Percentiles rank a stretch among this genome's conserved stretches.
Evolutionary conservation across 1,284 basidiomycete genomes (phyloP).

Genomic region (Mrakiaceae sp.): DNA sequence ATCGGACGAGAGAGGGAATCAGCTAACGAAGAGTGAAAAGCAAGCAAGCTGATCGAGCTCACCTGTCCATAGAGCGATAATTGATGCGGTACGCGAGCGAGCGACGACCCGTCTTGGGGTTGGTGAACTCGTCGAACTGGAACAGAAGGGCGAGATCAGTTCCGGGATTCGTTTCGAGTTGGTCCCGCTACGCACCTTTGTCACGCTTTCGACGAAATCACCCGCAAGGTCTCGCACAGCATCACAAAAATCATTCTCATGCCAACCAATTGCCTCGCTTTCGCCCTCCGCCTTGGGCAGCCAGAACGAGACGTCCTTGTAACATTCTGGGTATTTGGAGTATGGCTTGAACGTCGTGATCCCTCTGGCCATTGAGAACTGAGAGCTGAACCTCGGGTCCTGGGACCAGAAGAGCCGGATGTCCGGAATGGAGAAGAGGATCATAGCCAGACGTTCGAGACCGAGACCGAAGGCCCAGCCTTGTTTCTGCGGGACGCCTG

Average conservation of each 20-base stretch:
- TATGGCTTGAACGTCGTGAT: constrained; percentile 75
- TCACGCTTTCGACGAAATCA: constrained; percentile 83
- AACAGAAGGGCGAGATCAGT: background rate
- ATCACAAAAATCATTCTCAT: constrained; percentile 97
- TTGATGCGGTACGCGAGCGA: constrained; percentile 86
- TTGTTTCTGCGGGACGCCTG: constrained; percentile 68
- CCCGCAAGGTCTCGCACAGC: constrained; percentile 83
- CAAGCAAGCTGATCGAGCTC: constrained; percentile 16
- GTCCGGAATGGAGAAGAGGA: constrained; percentile 92
- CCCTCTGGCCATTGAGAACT: constrained; percentile 59
- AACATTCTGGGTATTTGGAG: constrained; percentile 77
- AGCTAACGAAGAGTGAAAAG: background rate
- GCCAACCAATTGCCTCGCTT: constrained; percentile 16
- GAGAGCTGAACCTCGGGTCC: constrained; percentile 75
- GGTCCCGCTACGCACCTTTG: constrained; percentile 47
- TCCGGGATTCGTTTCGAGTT: too few relatives aligned
- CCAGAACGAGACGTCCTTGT: constrained; percentile 92
- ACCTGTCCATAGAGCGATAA: constrained; percentile 95
- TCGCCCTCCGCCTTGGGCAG: constrained; percentile 37
- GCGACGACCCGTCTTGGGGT: constrained; percentile 72
- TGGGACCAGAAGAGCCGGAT: constrained; percentile 98
- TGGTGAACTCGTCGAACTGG: constrained; percentile 82
- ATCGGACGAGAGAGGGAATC: background rate
- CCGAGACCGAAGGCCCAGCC: constrained; percentile 99
- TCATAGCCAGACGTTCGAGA: constrained; percentile 95